phyloP scores from a whole-genome alignment of 1,284 basidiomycete species.

The Malassezia caprae region DNA sequence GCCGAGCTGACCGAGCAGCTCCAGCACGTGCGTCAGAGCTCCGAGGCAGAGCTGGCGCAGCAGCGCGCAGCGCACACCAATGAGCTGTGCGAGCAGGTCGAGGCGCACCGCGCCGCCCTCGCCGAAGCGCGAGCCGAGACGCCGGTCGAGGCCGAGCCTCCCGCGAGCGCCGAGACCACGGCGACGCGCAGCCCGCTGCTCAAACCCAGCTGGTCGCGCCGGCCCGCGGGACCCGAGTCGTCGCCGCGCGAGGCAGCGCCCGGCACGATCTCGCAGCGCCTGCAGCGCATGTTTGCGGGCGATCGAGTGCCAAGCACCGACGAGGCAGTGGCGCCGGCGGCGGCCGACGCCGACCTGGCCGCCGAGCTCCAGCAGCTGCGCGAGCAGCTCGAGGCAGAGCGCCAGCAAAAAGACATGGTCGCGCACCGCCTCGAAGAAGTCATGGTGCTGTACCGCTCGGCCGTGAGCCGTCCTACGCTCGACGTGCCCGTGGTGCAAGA shows the following conservation, averaged over 20 bases:
- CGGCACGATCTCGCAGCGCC: not conserved
- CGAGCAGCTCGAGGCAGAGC: slow-evolving; percentile 4
- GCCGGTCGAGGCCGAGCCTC: not conserved
- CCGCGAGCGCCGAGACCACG: not conserved
- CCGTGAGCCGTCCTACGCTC: not conserved
- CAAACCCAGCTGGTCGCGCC: not conserved
- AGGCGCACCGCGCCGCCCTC: not conserved
- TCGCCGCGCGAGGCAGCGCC: not conserved
- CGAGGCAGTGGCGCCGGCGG: not conserved
- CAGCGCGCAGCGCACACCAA: not conserved
- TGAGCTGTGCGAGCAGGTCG: not conserved
- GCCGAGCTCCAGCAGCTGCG: not conserved
- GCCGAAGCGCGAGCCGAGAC: not conserved
- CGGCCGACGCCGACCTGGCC: not conserved
- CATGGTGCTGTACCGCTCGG: slow-evolving; percentile 5
- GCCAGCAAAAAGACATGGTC: not conserved
- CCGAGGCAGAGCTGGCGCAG: not conserved
- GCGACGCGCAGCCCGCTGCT: not conserved
- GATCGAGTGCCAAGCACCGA: not conserved
- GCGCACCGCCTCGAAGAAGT: slow-evolving; percentile 5
- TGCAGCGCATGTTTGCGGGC: not conserved
- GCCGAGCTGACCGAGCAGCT: not conserved
- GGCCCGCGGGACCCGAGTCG: not conserved
- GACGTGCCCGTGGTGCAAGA: not conserved
- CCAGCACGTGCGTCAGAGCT: not conserved